Percentiles rank a stretch among this genome's conserved stretches.
phyloP scores from a whole-genome alignment of 2,329 filamentous ascomycete species.

The Colletotrichum theobromicola region DNA sequence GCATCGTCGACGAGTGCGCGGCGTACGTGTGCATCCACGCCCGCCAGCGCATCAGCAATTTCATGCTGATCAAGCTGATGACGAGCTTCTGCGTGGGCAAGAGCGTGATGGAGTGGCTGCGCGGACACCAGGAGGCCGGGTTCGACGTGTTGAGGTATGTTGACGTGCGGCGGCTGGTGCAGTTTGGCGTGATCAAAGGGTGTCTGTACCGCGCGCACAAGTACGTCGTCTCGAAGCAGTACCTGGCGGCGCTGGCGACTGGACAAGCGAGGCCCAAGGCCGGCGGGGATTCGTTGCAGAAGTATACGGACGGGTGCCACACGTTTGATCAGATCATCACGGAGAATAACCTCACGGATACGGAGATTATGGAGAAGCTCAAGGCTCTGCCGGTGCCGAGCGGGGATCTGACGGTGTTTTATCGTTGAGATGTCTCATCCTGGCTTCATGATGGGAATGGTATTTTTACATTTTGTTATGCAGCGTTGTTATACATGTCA shows the following conservation, averaged over 20 bases:
- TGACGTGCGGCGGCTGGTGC: conserved; percentile 89
- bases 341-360: conserved; percentile 73
- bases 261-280: conserved; percentile 50
- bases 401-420: conserved; percentile 60
- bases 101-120: conserved; percentile 86
- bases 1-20: conserved; percentile 84
- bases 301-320: conserved; percentile 76
- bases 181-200: conserved; percentile 95
- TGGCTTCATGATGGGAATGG: not conserved
- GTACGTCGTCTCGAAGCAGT: conserved; percentile 76
- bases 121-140: conserved; percentile 71
- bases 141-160: conserved; percentile 74
- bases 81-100: conserved; percentile 82
- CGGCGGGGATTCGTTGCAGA: conserved; percentile 60
- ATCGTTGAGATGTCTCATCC: conserved; percentile 40
- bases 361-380: conserved; percentile 72
- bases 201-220: conserved; percentile 93
- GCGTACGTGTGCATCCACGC: conserved; percentile 73
- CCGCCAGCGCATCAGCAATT: conserved; percentile 55
- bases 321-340: conserved; percentile 85
- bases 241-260: conserved; percentile 60
- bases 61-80: conserved; percentile 82
- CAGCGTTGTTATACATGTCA: conserved; percentile 16
- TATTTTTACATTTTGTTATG: conserved; percentile 14
- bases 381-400: conserved; percentile 59